phyloP scores from a whole-genome alignment of 1,284 basidiomycete species.

The Megacollybia platyphylla region DNA sequence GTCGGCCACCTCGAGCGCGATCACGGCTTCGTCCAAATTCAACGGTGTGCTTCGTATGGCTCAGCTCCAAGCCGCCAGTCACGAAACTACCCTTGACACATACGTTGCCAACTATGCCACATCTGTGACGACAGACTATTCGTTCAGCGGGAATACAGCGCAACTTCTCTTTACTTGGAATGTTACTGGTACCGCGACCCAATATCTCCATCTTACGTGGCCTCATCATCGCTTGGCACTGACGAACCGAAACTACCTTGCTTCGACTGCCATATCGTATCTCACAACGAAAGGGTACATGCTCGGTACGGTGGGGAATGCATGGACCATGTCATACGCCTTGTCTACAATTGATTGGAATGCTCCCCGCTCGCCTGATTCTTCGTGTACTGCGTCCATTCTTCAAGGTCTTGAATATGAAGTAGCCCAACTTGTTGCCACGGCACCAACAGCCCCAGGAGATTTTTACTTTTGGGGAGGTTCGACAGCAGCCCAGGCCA shows the following conservation, averaged over 20 bases:
- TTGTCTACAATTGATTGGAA: slow-evolving; percentile 19
- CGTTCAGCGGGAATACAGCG: slow-evolving; percentile 14
- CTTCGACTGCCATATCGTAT: slow-evolving; percentile 15
- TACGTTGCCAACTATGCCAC: slow-evolving; percentile 18
- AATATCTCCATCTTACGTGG: slow-evolving; percentile 20
- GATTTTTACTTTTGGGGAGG: slow-evolving; percentile 22
- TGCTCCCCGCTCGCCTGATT: slow-evolving; percentile 16
- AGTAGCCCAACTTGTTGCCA: slow-evolving; percentile 14
- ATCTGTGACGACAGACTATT: slow-evolving; percentile 16
- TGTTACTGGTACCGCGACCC: slow-evolving; percentile 14
- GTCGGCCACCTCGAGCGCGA: slow-evolving; percentile 11
- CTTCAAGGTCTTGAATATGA: slow-evolving; percentile 20
- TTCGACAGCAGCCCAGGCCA: slow-evolving; percentile 13
- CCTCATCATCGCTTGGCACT: slow-evolving; percentile 17
- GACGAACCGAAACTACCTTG: slow-evolving; percentile 2
- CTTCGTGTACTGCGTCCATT: slow-evolving; percentile 14
- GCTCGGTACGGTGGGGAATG: slow-evolving; percentile 18
- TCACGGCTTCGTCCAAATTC: slow-evolving; percentile 17
- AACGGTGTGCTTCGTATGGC: slow-evolving; percentile 26
- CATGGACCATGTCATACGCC: slow-evolving; percentile 17
- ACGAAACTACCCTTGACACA: slow-evolving; percentile 15
- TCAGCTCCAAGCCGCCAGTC: slow-evolving; percentile 17
- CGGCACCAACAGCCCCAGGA: slow-evolving; percentile 11
- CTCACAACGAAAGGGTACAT: slow-evolving; percentile 21
- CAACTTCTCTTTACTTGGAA: slow-evolving; percentile 18